These are phyloP conservation scores for Quercus berberidifolia DNA, from an alignment of 306 rosid species.

Conservation along the genomic window DNA sequence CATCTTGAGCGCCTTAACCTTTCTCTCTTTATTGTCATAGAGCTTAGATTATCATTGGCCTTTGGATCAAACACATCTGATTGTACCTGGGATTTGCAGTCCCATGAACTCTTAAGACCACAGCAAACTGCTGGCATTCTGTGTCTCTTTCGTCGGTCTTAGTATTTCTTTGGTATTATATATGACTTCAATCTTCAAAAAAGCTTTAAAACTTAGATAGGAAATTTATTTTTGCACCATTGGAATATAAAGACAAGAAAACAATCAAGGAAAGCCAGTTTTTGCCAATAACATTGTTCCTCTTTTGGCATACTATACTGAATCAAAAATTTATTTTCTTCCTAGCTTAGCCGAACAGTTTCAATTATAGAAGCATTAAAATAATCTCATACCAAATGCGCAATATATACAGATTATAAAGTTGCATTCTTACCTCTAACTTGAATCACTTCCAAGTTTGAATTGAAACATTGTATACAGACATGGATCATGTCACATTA, in stretches of 20 bases:
- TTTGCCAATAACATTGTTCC: neutral
- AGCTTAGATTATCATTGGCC: slow-evolving; percentile 6
- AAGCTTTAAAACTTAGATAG: slow-evolving; percentile 12
- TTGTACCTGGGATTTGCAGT: slow-evolving; percentile 32
- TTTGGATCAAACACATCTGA: slow-evolving; percentile 49
- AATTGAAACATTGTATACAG: slow-evolving; percentile 6
- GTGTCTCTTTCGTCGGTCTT: neutral
- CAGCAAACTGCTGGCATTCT: slow-evolving; percentile 39
- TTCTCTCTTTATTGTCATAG: slow-evolving; percentile 13
- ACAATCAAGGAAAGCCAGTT: slow-evolving; percentile 13
- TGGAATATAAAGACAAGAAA: slow-evolving; percentile 17
- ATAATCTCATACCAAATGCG: neutral
- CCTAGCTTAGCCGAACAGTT: slow-evolving; percentile 8
- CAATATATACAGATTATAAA: neutral
- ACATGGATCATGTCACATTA: neutral
- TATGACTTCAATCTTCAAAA: slow-evolving; percentile 3
- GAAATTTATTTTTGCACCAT: slow-evolving; percentile 1
- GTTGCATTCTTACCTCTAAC: neutral
- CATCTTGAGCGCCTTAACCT: slow-evolving; percentile 9
- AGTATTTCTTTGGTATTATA: slow-evolving; percentile 9
- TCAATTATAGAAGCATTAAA: neutral
- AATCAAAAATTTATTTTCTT: neutral
- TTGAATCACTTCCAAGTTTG: neutral
- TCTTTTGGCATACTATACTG: neutral
- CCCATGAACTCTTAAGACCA: slow-evolving; percentile 40